phyloP scores from a whole-genome alignment of 257 asterid genomes.

The Craterostigma plantagineum region DNA sequence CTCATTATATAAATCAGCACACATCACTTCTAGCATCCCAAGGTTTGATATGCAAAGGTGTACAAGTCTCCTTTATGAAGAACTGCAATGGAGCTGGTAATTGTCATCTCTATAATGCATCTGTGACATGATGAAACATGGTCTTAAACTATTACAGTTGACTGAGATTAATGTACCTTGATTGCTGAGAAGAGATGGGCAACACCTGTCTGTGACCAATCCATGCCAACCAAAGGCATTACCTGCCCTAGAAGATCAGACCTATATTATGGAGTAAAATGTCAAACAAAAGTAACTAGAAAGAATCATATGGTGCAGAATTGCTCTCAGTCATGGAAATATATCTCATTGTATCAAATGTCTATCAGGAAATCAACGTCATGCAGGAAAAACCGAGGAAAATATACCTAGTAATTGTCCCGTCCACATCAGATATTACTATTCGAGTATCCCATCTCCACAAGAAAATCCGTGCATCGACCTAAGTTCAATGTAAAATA shows the following conservation, averaged over 20 bases:
- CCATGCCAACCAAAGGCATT: conserved; percentile 97
- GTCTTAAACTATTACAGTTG: conserved; percentile 3
- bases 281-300: neutral
- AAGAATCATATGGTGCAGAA: too few relatives aligned
- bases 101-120: too few relatives aligned
- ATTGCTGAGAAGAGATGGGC: conserved; percentile 93
- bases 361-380: too few relatives aligned
- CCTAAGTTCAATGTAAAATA: conserved; percentile 27
- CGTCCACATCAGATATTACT: conserved; percentile 97
- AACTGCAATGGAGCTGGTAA: too few relatives aligned
- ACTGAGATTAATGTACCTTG: conserved; percentile 35
- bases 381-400: neutral
- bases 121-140: too few relatives aligned
- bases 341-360: too few relatives aligned
- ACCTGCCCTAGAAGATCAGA: conserved; percentile 93
- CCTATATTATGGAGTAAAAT: conserved; percentile 18
- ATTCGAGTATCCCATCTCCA: conserved; percentile 86
- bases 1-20: too few relatives aligned
- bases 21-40: too few relatives aligned
- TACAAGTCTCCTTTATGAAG: too few relatives aligned
- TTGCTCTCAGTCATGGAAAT: too few relatives aligned
- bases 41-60: too few relatives aligned
- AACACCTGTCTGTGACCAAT: conserved; percentile 95
- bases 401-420: conserved; percentile 80
- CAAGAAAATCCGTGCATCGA: conserved; percentile 74